phyloP scores from a whole-genome alignment of 2,329 filamentous ascomycete species.

The Aspergillus texensis region DNA sequence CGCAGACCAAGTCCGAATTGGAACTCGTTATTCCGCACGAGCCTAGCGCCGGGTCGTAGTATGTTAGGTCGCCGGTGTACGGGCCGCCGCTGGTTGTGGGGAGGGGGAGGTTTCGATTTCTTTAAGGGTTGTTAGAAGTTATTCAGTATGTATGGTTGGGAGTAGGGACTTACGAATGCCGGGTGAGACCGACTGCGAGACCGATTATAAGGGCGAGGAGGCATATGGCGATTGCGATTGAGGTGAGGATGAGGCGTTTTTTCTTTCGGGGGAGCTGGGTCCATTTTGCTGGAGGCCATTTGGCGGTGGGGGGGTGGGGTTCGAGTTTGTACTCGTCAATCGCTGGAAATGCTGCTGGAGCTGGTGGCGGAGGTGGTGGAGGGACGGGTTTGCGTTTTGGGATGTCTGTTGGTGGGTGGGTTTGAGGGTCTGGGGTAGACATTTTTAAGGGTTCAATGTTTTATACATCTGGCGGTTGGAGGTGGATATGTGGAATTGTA shows the following conservation, averaged over 20 bases:
- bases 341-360: neutral
- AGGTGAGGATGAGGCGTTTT: constrained; percentile 21
- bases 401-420: neutral
- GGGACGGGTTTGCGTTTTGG: constrained; percentile 8
- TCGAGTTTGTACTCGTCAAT: neutral
- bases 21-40: constrained; percentile 66
- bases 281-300: neutral
- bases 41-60: constrained; percentile 67
- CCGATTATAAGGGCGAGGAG: constrained; percentile 26
- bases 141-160: neutral
- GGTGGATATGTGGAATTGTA: neutral
- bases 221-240: constrained; percentile 10
- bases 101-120: constrained; percentile 22
- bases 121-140: neutral
- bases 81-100: constrained; percentile 47
- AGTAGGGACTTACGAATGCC: constrained; percentile 17
- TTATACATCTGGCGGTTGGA: neutral
- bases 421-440: neutral
- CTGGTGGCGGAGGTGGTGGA: neutral
- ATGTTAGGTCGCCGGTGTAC: constrained; percentile 68
- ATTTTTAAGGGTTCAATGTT: neutral
- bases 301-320: neutral
- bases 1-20: constrained; percentile 62
- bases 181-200: constrained; percentile 26
- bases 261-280: neutral